Evolutionary conservation across 768 basidiomycete species (phyloP).

Genomic region (Phallus indusiatus): DNA sequence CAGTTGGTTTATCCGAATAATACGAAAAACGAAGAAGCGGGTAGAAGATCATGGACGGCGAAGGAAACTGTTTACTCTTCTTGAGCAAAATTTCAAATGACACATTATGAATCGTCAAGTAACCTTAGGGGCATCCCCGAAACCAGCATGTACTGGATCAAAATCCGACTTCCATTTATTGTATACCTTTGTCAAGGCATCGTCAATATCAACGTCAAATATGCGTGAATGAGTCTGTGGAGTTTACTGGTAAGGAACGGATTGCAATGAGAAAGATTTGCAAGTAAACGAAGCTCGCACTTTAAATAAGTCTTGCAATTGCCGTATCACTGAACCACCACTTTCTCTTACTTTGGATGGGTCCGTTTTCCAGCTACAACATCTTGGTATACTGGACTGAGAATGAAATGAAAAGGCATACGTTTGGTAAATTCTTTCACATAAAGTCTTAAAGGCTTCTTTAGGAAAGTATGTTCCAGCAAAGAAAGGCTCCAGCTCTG

Average conservation of each 20-base stretch:
- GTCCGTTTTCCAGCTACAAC: not conserved
- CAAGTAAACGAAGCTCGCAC: not conserved
- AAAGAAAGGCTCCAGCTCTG: constrained; percentile 9
- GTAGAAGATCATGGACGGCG: constrained; percentile 17
- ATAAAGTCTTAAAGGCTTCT: not conserved
- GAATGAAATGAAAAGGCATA: not conserved
- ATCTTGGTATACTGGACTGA: not conserved
- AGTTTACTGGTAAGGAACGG: not conserved
- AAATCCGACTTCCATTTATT: constrained; percentile 13
- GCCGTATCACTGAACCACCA: not conserved
- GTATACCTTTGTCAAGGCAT: not conserved
- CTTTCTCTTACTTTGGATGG: not conserved
- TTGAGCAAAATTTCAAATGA: not conserved
- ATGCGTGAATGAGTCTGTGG: not conserved
- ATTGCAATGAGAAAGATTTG: too few relatives aligned
- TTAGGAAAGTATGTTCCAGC: constrained; percentile 2
- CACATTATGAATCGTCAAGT: constrained; percentile 14
- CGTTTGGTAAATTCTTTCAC: not conserved
- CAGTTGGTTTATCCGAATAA: not conserved
- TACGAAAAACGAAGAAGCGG: constrained; percentile 17
- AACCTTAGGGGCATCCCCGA: constrained; percentile 32
- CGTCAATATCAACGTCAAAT: not conserved
- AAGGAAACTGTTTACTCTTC: not conserved
- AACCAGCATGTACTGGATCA: constrained; percentile 27
- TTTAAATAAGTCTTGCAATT: not conserved